Evolutionary conservation across 768 basidiomycete genomes (phyloP).

Genomic region (Krasilnikovozyma curviuscula): DNA sequence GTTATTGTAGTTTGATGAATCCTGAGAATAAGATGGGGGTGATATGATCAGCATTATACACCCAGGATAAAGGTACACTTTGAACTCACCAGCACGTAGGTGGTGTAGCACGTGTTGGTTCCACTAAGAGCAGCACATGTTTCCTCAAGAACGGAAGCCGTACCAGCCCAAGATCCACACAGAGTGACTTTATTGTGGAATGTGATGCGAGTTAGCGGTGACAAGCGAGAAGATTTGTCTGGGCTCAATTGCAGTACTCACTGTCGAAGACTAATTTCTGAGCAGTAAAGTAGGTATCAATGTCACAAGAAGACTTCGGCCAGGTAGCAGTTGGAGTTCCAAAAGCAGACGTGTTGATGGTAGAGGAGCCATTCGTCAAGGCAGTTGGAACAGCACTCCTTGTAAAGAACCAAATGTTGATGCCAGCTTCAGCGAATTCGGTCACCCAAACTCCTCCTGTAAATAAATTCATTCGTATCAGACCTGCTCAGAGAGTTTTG

Average conservation of each 20-base stretch:
- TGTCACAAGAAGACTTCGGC: conserved; percentile 39
- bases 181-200: no score
- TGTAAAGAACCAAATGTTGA: conserved; percentile 46
- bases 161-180: conserved; percentile 38
- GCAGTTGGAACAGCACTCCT: conserved; percentile 11
- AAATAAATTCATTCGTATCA: no score
- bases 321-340: conserved; percentile 55
- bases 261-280: conserved; percentile 55
- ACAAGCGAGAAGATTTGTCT: no score
- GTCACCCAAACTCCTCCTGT: conserved; percentile 64
- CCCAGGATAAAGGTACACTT: not conserved
- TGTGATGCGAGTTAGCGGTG: no score
- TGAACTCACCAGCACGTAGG: conserved; percentile 27
- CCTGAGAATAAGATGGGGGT: conserved; percentile 31
- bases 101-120: conserved; percentile 41
- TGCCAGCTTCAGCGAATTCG: conserved; percentile 45
- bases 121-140: conserved; percentile 23
- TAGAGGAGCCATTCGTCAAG: conserved; percentile 1
- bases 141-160: conserved; percentile 32
- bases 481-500: no score
- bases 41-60: no score
- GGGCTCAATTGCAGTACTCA: no score
- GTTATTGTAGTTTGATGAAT: conserved; percentile 40
- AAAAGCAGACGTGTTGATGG: conserved; percentile 12
- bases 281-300: conserved; percentile 29